Evolutionary conservation across 1,139 yeast genomes (phyloP), one percentile per base, ranked within the genome.

Genomic region (Zygosaccharomyces sapae): DNA sequence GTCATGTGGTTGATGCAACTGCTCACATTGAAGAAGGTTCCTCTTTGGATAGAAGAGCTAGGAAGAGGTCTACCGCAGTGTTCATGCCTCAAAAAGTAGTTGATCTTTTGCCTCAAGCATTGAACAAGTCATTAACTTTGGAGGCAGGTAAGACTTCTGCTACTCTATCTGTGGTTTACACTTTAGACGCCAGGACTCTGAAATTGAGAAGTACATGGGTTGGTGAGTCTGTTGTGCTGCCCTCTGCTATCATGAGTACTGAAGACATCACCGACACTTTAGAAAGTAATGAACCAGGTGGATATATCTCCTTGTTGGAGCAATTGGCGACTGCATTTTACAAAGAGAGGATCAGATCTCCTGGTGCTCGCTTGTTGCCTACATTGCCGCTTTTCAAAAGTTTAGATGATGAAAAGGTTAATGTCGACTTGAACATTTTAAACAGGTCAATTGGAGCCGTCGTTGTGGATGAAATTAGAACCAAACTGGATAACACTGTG

Each of bases 31-130:
- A 76, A 55, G 80, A 80, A 31, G 92, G 89, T 12, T 81, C 95
- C 0, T 70, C 80, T 2, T 71, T 92, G 52, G 98, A 92, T 62
- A 82, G 94, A 52, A 90, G 92, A 63, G 86, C 96, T 1, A 86
- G 88, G 67, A 89, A 88, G 70, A 79, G 97, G 64, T 88, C 95
- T 2, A 81, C 92, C 2, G 82, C 96, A 10, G 97, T 92, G 5
- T 85, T 83, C 62, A 77, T 92, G 67, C 94, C 95, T n/a, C 96
- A 90, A 63, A 83, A 82, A 55, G 69, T 74, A 19, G 75, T 76
- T 34, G 80, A 84, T 53, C 73, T 92, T 59, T 77, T 86, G 55
- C 97, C 97, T 1, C 71, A 71, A 33, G 74, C 75, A 41, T 74
- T 88, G 42, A 81, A 80, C 54, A 75, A 78, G 9, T 55, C 73